Base-by-base conservation (phyloP, 306 rosid species). In the Cicer pinnatifidum region DNA sequence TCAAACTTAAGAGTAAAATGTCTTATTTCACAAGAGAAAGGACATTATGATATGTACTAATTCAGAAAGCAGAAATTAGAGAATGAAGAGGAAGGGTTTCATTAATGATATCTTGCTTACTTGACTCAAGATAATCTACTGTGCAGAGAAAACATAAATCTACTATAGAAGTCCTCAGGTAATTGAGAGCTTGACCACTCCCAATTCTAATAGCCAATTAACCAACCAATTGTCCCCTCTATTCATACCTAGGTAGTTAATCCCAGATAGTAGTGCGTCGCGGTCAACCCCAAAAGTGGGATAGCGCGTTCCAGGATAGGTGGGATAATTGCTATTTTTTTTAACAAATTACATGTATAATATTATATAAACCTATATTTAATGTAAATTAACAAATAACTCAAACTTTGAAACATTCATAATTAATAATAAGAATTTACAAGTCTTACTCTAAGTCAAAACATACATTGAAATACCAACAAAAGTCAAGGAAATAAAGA, bases 1-100 rank as follows among this genome's bases (percentile, higher is more conserved):
- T 71, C 58, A 8, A 76, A 69, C 68, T n/a, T 41, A 35, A 15
- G 48, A 67, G 38, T 72, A 57, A 58, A 67, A 66, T 47, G 48
- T 58, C 43, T 33, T 60, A 51, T 51, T 75, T 41, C 13, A 64
- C 38, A 15, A 20, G 3, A 11, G 16, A 53, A 46, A 20, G 12
- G 41, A 13, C 28, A 1, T 50, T 28, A 39, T 63, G 5, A 37
- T 35, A 12, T 20, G 28, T 38, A 37, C 47, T 44, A 9, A 46
- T 11, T 66, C 53, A 66, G 54, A 67, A 67, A 67, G 59, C 8
- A 67, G 12, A 11, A 45, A 46, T 67, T 28, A 28, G 41, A 23
- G 11, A 46, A 66, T 19, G 7, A 44, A 44, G 38, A 44, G 11
- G 13, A 23, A 10, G 16, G 17, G 19, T 66, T 41, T 11, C 44